Evolutionary conservation across 1,139 yeast genomes (phyloP).

Genomic region (Protomyces lactucae-debilis): DNA sequence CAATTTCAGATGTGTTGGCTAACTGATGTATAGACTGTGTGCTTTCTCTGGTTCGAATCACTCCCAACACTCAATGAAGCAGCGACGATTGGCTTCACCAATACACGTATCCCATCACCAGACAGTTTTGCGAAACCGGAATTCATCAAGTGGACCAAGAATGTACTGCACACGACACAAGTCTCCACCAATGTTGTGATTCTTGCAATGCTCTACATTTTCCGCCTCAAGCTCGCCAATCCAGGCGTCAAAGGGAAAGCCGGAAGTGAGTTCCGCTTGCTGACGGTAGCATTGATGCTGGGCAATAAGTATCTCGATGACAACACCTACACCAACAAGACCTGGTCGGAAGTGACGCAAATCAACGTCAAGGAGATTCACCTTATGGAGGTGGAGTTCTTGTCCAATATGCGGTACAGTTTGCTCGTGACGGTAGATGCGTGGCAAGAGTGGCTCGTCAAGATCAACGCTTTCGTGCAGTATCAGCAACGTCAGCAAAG

Average conservation of each 20-base stretch:
- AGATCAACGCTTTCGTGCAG: constrained; percentile 17
- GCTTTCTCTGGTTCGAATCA: constrained; percentile 26
- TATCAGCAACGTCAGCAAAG: constrained; percentile 22
- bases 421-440: constrained; percentile 31
- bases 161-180: constrained; percentile 38
- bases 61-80: constrained; percentile 23
- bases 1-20: background rate
- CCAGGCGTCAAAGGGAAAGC: constrained; percentile 39
- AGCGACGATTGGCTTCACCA: constrained; percentile 18
- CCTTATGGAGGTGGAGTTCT: constrained; percentile 53
- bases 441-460: constrained; percentile 21
- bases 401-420: constrained; percentile 38
- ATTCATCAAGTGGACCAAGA: constrained; percentile 25
- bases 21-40: constrained; percentile 7
- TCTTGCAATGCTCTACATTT: constrained; percentile 40
- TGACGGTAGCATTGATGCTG: constrained; percentile 64
- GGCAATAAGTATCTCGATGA: constrained; percentile 90
- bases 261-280: constrained; percentile 51
- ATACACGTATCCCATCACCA: constrained; percentile 7
- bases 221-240: constrained; percentile 37
- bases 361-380: constrained; percentile 56
- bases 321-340: constrained; percentile 82
- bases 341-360: constrained; percentile 91
- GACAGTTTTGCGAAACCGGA: constrained; percentile 16
- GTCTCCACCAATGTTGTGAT: constrained; percentile 40